Percentiles rank a stretch among this genome's conserved stretches.
phyloP scores from a whole-genome alignment of 2,329 filamentous ascomycete species.

The Shiraia bambusicola region DNA sequence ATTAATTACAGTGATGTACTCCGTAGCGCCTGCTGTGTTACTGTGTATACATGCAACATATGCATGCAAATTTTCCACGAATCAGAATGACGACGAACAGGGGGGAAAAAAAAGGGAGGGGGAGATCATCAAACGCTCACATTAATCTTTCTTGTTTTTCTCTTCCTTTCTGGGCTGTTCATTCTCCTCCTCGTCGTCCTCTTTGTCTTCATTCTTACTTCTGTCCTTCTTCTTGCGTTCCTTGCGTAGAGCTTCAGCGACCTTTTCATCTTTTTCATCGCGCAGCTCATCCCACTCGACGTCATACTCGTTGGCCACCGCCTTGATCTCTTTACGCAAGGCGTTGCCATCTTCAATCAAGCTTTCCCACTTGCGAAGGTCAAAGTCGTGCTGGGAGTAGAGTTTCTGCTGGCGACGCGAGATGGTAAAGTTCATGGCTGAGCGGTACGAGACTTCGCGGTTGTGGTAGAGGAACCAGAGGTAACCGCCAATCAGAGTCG shows the following conservation, averaged over 20 bases:
- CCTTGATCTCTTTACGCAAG: slow-evolving; percentile 75
- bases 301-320: slow-evolving; percentile 81
- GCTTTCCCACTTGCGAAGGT: slow-evolving; percentile 73
- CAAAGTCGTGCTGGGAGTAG: slow-evolving; percentile 75
- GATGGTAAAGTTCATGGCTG: slow-evolving; percentile 84
- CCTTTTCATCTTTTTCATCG: slow-evolving; percentile 68
- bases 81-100: too few species aligned
- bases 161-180: neutral
- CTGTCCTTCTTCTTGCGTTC: slow-evolving; percentile 45
- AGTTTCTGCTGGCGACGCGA: slow-evolving; percentile 73
- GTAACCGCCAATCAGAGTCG: slow-evolving; percentile 85
- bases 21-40: too few species aligned
- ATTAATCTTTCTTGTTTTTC: neutral
- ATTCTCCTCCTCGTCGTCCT: slow-evolving; percentile 17
- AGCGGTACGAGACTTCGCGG: slow-evolving; percentile 82
- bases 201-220: slow-evolving; percentile 42
- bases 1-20: too few species aligned
- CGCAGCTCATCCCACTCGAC: slow-evolving; percentile 81
- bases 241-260: slow-evolving; percentile 55
- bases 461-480: slow-evolving; percentile 94
- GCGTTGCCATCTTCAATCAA: slow-evolving; percentile 78
- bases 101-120: neutral
- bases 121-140: neutral
- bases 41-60: too few species aligned
- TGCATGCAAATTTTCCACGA: too few species aligned